phyloP scores from a whole-genome alignment of 2,329 filamentous ascomycete species.

The Colletotrichum musae region DNA sequence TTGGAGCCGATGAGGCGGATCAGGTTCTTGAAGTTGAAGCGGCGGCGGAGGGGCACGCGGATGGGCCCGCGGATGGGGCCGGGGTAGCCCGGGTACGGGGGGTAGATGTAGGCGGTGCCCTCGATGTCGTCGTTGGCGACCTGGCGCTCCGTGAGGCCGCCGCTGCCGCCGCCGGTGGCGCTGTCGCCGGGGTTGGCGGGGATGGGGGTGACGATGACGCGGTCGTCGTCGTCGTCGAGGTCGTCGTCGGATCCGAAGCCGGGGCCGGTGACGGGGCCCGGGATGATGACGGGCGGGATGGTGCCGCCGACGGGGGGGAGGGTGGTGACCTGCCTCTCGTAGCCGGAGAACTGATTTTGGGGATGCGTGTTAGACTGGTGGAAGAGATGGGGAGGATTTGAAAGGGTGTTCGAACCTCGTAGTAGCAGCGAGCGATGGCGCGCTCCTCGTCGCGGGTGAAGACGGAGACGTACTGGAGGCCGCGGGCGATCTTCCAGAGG shows the following conservation, averaged over 20 bases:
- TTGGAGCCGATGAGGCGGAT: conserved; percentile 29
- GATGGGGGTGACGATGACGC: not conserved
- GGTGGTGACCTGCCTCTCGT: conserved; percentile 12
- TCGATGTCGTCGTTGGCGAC: not conserved
- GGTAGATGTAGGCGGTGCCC: not conserved
- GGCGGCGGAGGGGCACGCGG: not conserved
- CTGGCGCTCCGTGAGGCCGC: not conserved
- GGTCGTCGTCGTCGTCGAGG: not conserved
- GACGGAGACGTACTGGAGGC: conserved; percentile 14
- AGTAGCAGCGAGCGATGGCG: conserved; percentile 28
- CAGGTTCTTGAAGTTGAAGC: conserved; percentile 29
- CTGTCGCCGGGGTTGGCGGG: not conserved
- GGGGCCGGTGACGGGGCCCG: not conserved
- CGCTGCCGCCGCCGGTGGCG: not conserved
- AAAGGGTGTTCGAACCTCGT: conserved; percentile 3
- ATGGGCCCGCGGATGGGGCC: not conserved
- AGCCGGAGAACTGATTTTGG: conserved; percentile 22
- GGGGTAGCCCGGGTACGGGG: not conserved
- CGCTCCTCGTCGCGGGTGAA: conserved; percentile 33
- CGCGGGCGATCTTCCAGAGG: conserved; percentile 10
- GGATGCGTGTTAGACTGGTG: not conserved
- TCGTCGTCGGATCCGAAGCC: not conserved
- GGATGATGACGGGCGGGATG: not conserved
- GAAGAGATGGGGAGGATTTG: too few species aligned
- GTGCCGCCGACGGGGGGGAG: not conserved